Conservation (phyloP, 179 eudicot genomes). For the Silene noctiflora region DNA sequence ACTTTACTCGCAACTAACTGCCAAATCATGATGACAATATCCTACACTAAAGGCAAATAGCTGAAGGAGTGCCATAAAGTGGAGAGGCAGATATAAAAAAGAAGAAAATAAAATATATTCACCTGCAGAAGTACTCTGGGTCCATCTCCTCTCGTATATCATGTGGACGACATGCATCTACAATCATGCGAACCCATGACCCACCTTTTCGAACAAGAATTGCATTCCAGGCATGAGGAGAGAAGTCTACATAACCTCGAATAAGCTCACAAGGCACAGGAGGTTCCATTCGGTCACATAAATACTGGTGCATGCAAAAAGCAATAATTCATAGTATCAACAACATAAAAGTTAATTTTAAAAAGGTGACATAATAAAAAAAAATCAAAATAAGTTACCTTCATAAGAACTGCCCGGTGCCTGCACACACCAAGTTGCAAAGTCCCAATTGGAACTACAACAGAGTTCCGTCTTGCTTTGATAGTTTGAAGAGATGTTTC, state of each 20-base stretch:
- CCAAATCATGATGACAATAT: background rate
- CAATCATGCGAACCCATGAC: constrained; percentile 77
- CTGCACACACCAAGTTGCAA: constrained; percentile 89
- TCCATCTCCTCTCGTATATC: constrained; percentile 87
- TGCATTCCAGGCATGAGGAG: constrained; percentile 95
- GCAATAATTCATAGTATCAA: constrained; percentile 19
- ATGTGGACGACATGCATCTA: constrained; percentile 91
- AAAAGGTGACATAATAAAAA: background rate
- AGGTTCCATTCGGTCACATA: constrained; percentile 91
- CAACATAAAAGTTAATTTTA: background rate
- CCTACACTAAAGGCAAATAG: background rate
- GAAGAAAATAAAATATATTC: constrained; percentile 2
- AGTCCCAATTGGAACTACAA: constrained; percentile 76
- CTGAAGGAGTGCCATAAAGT: background rate
- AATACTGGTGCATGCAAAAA: constrained; percentile 47
- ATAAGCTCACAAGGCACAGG: constrained; percentile 93
- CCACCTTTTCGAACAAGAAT: constrained; percentile 60
- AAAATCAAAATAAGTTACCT: constrained; percentile 39
- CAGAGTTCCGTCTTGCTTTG: constrained; percentile 59
- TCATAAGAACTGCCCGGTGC: constrained; percentile 88
- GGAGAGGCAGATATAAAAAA: background rate
- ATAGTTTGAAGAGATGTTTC: constrained; percentile 62
- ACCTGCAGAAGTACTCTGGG: constrained; percentile 87
- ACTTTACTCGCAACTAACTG: constrained; percentile 9
- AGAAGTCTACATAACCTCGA: constrained; percentile 87